Evolutionary conservation across 2,329 filamentous ascomycete genomes (phyloP).

Genomic region (Fusarium odoratissimum): DNA sequence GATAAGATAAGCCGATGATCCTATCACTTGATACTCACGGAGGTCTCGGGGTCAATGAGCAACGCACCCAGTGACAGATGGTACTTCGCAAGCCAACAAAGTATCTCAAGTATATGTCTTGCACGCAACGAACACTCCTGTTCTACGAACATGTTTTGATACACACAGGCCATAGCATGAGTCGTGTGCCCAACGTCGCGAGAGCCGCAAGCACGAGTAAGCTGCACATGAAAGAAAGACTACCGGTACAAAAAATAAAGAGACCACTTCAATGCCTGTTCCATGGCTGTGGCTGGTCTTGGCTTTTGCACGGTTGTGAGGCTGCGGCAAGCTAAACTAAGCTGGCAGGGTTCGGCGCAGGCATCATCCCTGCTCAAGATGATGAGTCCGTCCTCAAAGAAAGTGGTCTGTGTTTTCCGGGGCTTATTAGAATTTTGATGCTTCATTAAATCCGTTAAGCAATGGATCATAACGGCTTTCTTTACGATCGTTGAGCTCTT

Average conservation of each 20-base stretch:
- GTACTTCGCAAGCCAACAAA: background rate
- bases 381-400: conserved; percentile 17
- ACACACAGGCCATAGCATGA: conserved; percentile 3
- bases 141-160: background rate
- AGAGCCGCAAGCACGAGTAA: conserved; percentile 14
- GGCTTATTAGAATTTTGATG: background rate
- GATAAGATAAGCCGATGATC: background rate
- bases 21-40: background rate
- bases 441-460: background rate
- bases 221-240: background rate
- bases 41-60: background rate
- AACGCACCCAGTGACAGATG: background rate
- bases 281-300: conserved; percentile 14
- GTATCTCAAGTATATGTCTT: background rate
- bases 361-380: conserved; percentile 24
- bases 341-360: conserved; percentile 3
- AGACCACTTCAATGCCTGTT: background rate
- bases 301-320: conserved; percentile 16
- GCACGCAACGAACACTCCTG: background rate
- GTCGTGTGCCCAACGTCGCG: conserved; percentile 11
- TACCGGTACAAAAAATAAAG: background rate
- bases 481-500: background rate
- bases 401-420: conserved; percentile 10
- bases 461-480: background rate
- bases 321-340: conserved; percentile 22